Conservation (phyloP, 768 basidiomycete genomes). For the Pleurotus citrinopileatus region DNA sequence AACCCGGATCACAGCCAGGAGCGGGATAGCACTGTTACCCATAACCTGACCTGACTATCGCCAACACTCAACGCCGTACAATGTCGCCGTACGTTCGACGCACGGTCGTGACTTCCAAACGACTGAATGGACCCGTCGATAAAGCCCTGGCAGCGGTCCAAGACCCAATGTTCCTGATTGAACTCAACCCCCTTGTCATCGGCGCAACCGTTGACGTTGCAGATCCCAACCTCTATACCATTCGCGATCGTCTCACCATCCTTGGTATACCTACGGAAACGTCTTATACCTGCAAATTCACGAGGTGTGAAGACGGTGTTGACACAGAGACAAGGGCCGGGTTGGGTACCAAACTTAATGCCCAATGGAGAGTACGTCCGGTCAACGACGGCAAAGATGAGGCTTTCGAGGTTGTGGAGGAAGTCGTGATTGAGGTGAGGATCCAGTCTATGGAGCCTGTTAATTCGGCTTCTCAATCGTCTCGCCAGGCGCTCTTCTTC, state of each 20-base stretch:
- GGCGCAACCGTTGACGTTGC: constrained; percentile 21
- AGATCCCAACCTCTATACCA: constrained; percentile 23
- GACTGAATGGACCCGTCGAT: constrained; percentile 10
- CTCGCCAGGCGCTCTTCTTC: constrained; percentile 27
- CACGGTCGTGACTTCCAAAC: constrained; percentile 12
- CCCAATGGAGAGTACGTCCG: constrained; percentile 15
- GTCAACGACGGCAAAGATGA: constrained; percentile 12
- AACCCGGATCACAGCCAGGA: too few relatives aligned
- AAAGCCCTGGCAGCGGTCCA: constrained; percentile 28
- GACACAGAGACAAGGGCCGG: constrained; percentile 20
- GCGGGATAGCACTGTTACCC: too few relatives aligned
- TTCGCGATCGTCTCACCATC: constrained; percentile 27
- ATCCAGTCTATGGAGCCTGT: constrained; percentile 22
- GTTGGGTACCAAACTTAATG: constrained; percentile 22
- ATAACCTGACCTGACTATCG: too few relatives aligned
- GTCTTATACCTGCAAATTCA: constrained; percentile 22
- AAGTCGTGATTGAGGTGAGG: constrained; percentile 26
- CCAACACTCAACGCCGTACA: too few relatives aligned
- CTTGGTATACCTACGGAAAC: constrained; percentile 23
- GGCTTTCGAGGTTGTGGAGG: constrained; percentile 22
- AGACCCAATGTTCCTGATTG: constrained; percentile 26
- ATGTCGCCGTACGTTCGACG: constrained; percentile 30
- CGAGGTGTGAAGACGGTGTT: constrained; percentile 21
- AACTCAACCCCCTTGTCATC: constrained; percentile 28
- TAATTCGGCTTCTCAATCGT: constrained; percentile 27